phyloP scores from a whole-genome alignment of 352 stramenopile genomes.

The Globisporangium viniferum region DNA sequence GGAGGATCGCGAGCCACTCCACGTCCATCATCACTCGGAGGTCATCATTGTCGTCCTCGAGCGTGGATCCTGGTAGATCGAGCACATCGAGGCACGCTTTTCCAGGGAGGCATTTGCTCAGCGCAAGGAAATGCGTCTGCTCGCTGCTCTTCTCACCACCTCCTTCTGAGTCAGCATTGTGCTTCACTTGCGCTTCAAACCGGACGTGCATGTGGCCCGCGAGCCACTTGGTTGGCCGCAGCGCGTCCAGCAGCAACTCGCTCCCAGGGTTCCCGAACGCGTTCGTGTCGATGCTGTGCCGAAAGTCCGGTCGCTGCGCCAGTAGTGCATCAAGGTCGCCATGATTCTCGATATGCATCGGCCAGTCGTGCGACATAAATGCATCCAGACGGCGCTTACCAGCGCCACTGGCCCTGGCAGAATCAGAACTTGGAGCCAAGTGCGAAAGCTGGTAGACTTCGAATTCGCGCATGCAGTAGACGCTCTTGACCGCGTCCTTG shows the following conservation, averaged over 20 bases:
- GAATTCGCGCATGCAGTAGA: conserved; percentile 89
- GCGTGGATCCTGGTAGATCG: conserved; percentile 23
- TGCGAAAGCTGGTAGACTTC: conserved; percentile 82
- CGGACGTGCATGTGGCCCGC: conserved; percentile 94
- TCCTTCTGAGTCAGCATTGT: conserved; percentile 20
- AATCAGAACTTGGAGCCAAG: conserved; percentile 4
- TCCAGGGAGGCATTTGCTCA: conserved; percentile 92
- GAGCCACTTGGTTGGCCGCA: conserved; percentile 92
- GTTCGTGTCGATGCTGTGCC: conserved; percentile 78
- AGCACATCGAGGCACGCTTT: conserved; percentile 86
- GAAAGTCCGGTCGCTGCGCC: conserved; percentile 80
- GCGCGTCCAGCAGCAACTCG: conserved; percentile 65
- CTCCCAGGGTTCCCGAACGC: conserved; percentile 80
- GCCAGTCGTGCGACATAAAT: conserved; percentile 95
- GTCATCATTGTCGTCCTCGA: conserved; percentile 9
- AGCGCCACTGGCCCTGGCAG: not conserved
- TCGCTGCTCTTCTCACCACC: not conserved
- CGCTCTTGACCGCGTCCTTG: conserved; percentile 53
- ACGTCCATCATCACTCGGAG: conserved; percentile 69
- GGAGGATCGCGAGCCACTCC: conserved; percentile 85
- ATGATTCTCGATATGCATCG: conserved; percentile 81
- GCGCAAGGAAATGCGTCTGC: conserved; percentile 87
- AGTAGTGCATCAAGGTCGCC: conserved; percentile 77
- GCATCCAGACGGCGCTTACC: conserved; percentile 61
- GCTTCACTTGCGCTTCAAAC: conserved; percentile 84